A percentile compares a stretch with the other conserved stretches of the same genome.
Conservation (phyloP, 1,284 basidiomycete species). For the Rugosomyces carneus region DNA sequence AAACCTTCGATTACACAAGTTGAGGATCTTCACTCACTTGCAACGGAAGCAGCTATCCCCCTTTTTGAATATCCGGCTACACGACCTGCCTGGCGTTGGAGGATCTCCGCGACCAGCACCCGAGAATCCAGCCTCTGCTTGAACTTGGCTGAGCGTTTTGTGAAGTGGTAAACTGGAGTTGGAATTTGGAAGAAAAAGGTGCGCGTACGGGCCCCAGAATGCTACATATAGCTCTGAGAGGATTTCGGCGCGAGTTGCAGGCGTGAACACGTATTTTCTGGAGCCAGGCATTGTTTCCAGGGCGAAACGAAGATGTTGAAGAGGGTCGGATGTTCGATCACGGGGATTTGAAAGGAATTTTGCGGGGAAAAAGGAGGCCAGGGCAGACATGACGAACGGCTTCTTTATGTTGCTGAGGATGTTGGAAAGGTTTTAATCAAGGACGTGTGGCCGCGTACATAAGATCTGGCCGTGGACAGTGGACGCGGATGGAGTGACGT, state of each 20-base stretch:
- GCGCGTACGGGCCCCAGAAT: constrained; percentile 69
- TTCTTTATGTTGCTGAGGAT: constrained; percentile 3
- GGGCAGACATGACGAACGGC: constrained; percentile 17
- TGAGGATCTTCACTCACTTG: constrained; percentile 58
- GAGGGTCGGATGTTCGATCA: constrained; percentile 48
- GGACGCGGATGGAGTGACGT: no score
- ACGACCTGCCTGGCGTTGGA: constrained; percentile 58
- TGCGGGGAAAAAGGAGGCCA: constrained; percentile 37
- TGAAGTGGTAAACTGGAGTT: constrained; percentile 56
- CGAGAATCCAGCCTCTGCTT: constrained; percentile 47
- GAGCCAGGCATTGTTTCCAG: constrained; percentile 76
- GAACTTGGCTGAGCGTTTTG: constrained; percentile 59
- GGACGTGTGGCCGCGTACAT: no score
- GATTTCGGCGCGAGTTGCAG: constrained; percentile 66
- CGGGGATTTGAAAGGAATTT: constrained; percentile 47
- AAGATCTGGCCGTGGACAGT: no score
- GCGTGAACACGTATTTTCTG: constrained; percentile 68
- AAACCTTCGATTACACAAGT: constrained; percentile 1
- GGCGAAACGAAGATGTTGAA: constrained; percentile 63
- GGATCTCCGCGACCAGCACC: constrained; percentile 54
- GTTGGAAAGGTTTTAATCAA: no score
- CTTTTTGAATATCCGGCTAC: constrained; percentile 75
- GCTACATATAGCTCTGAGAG: constrained; percentile 73
- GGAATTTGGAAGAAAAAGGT: constrained; percentile 62
- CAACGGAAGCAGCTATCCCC: constrained; percentile 86